These are phyloP conservation scores for Alternaria gansuensis DNA, from an alignment of 2,329 filamentous ascomycete species.

Conservation along the genomic window DNA sequence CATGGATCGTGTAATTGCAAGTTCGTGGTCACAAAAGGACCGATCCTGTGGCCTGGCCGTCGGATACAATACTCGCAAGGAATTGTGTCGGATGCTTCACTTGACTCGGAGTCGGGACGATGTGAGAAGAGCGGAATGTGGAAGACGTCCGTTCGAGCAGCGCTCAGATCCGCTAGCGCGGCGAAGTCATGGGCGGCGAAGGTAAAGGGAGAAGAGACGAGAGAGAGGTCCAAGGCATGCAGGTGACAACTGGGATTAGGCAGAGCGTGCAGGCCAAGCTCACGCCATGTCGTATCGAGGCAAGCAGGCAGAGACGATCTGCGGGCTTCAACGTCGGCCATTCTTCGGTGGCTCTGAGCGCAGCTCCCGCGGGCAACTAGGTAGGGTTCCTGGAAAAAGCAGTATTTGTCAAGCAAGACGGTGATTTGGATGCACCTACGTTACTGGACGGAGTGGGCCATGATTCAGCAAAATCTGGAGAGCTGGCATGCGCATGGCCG, in stretches of 20 bases:
- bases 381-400: conserved; percentile 18
- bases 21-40: conserved; percentile 12
- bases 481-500: conserved; percentile 7
- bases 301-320: conserved; percentile 30
- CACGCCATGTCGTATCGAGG: conserved; percentile 31
- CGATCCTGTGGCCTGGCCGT: conserved; percentile 10
- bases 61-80: neutral
- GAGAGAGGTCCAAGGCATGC: conserved; percentile 25
- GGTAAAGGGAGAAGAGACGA: conserved; percentile 28
- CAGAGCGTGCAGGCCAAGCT: conserved; percentile 15
- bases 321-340: conserved; percentile 37
- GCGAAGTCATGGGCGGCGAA: conserved; percentile 18
- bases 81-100: conserved; percentile 7
- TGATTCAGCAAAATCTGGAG: conserved; percentile 6
- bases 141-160: conserved; percentile 17
- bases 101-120: conserved; percentile 16
- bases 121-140: conserved; percentile 12
- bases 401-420: conserved; percentile 28
- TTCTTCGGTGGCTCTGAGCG: conserved; percentile 43
- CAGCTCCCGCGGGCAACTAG: conserved; percentile 14
- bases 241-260: conserved; percentile 22
- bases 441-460: conserved; percentile 2
- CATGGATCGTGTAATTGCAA: conserved; percentile 13
- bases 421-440: conserved; percentile 18
- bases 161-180: conserved; percentile 24